Base-by-base conservation (phyloP, 2,329 filamentous ascomycete species). In the Botryotinia calthae region DNA sequence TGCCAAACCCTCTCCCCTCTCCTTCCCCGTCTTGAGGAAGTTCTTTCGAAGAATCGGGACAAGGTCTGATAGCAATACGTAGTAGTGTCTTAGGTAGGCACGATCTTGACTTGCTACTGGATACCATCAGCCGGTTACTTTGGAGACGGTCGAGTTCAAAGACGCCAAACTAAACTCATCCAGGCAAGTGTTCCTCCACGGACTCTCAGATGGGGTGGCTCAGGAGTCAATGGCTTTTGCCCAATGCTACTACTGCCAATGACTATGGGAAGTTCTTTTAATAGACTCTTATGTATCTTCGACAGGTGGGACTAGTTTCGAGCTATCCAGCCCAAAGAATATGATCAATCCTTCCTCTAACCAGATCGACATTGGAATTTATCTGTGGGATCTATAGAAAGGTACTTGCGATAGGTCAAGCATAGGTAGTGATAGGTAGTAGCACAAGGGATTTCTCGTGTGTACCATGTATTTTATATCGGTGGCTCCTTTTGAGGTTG, bases 21-120 rank as follows among this genome's bases (percentile, higher is more conserved):
- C n/a, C 8, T 22, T 31, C 16, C 61, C n/a, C 61, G 44, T n/a
- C 6, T 31, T 14, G 16, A n/a, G 40, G 42, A 64, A 46, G 42
- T 40, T 40, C 61, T 28, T 63, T n/a, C n/a, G 61, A 63, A 63
- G 25, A 28, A 28, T 42, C 34, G 34, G 58, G 34, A 16, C 18
- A 42, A 62, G 37, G 25, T 40, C 59, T 62, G 22, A n/a, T 9
- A 62, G 34, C 34, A 42, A 28, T 56, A 9, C 51, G 51, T 56
- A 56, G 16, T 28, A 20, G 37, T 42, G 37, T 42, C 37, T 42
- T 25, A 63, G 20, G 2, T 37, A n/a, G 40, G 22, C 14, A 69
- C 48, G 51, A 69, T 69, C 66, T 69, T 59, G 54, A 34, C 56
- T 56, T 42, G 64, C 44, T 28, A 58, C 28, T 46, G 18, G 22